Conservation (phyloP, 2,329 filamentous ascomycete species). For the Drechslera avenae region DNA sequence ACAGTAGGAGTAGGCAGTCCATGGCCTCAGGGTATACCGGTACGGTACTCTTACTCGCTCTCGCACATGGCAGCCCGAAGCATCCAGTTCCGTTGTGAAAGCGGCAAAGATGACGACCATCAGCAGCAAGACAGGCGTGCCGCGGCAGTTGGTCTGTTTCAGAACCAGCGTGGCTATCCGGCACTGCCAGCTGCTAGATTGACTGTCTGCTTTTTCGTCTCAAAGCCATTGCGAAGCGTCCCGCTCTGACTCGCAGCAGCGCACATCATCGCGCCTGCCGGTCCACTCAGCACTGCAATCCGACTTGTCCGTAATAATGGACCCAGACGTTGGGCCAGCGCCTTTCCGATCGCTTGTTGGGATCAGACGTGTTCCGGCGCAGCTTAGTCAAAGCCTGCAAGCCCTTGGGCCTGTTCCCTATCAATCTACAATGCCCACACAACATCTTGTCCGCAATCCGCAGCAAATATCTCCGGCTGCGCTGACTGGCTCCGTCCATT, state of each 20-base stretch:
- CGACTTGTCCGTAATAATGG: constrained; percentile 14
- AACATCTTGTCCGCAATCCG: constrained; percentile 28
- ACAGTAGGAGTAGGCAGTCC: no score
- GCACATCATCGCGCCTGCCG: constrained; percentile 44
- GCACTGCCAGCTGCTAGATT: constrained; percentile 15
- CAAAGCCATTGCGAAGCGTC: constrained; percentile 11
- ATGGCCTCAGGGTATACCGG: constrained; percentile 17
- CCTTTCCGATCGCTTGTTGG: constrained; percentile 36
- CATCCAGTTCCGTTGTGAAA: constrained; percentile 36
- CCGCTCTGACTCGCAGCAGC: constrained; percentile 40
- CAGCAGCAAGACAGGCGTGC: constrained; percentile 18
- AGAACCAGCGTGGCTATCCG: constrained; percentile 34
- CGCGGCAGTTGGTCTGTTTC: constrained; percentile 42
- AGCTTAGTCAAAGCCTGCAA: constrained; percentile 31
- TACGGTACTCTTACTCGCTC: constrained; percentile 16
- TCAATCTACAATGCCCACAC: constrained; percentile 27
- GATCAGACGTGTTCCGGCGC: constrained; percentile 21
- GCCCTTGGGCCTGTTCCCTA: constrained; percentile 31
- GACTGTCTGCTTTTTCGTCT: constrained; percentile 24
- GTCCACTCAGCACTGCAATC: constrained; percentile 31
- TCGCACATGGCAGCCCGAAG: constrained; percentile 35
- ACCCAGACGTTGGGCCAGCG: constrained; percentile 30
- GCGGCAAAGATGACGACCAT: constrained; percentile 31
- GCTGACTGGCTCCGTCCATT: constrained; percentile 39
- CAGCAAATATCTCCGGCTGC: constrained; percentile 40